Evolutionary conservation across 1,284 basidiomycete species (phyloP), one percentile per base, ranked within the genome.

Genomic region (Serendipita sp.): DNA sequence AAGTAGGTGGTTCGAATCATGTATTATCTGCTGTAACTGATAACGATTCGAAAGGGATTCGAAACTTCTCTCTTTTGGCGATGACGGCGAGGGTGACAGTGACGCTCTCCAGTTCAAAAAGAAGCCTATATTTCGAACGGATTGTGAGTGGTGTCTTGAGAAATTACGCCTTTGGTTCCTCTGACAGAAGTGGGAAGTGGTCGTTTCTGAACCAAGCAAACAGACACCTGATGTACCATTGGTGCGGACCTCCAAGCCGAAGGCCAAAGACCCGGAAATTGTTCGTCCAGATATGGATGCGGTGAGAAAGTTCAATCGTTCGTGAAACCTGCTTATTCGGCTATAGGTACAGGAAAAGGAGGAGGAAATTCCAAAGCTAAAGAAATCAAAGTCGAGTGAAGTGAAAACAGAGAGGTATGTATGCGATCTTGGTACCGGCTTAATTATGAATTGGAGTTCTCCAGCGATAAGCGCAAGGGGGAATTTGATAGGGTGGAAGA

Each of bases 401-500:
- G n/a, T n/a, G 10, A 17, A 49, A n/a, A 49, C 47, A 49, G 47
- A 49, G n/a, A 49, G 47, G 47, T 49, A 41, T 22, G 13, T 41
- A 41, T 41, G 1, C 22, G 22, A 22, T 22, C 22, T 22, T 22
- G 22, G 22, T 22, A 22, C 22, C 22, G 22, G 22, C 22, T 22
- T 1, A 12, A 60, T 22, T 8, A 8, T 26, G 6, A 13, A 2
- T 15, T 13, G 13, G 1, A 32, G 55, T 8, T 60, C 30, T 61
- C 45, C 67, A 91, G 88, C 60, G 78, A 80, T 38, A 75, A 81
- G 6, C 84, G 87, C 30, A 81, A 84, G 70, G 79, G 82, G 3
- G 88, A 94, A 72, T 93, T 96, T 63, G 87, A 84, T 68, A 84
- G 82, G 67, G 89, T 96, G 81, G 89, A 96, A 72, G 85, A 84